Base-by-base conservation (phyloP, 2,329 filamentous ascomycete genomes). In the Ceratocystis papillata region DNA sequence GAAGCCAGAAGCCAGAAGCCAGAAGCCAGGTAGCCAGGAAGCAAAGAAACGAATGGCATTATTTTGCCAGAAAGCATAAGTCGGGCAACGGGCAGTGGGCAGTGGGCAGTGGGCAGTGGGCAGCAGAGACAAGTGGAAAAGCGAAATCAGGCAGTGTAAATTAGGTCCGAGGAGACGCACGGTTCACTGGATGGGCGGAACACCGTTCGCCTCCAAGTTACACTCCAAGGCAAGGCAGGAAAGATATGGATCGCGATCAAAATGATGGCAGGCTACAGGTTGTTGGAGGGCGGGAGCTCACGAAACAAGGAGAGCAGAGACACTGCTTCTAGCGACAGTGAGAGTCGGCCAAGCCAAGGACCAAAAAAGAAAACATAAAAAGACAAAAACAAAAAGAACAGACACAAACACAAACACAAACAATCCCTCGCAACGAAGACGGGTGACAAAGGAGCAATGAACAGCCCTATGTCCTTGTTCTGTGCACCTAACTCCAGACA, bases 91-190 rank as follows among this genome's bases (percentile, higher is more conserved):
- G 33, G 33, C 33, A 37, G 33, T 37, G 33, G 33, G 30, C 33
- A 37, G 33, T 37, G 33, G 33, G 30, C 30, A 33, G 30, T 33
- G 30, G 30, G 33, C 33, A 37, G 33, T 48, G 45, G 45, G 45
- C 45, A 20, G 46, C 7, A 50, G 46, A 20, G 46, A 12, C 33
- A 37, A 37, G 10, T 37, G 33, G 33, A 37, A 37, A 37, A 48
- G 50, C 22, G n/a, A 55, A 12, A 22, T 22, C 33, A 28, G 53
- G 53, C 53, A 57, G 53, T 57, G 53, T 57, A 57, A 57, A 57
- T 57, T 57, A 57, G 25, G 22, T 57, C 53, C 53, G 53, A 57
- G 25, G 8, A n/a, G 10, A 28, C 28, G 53, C 53, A 57, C 53
- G 8, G 53, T 25, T 28, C 53, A 57, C 22, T 30, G 10, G 25